These are phyloP conservation scores for Botrytis hyacinthi DNA, from an alignment of 2,329 filamentous ascomycete species.

Conservation along the genomic window DNA sequence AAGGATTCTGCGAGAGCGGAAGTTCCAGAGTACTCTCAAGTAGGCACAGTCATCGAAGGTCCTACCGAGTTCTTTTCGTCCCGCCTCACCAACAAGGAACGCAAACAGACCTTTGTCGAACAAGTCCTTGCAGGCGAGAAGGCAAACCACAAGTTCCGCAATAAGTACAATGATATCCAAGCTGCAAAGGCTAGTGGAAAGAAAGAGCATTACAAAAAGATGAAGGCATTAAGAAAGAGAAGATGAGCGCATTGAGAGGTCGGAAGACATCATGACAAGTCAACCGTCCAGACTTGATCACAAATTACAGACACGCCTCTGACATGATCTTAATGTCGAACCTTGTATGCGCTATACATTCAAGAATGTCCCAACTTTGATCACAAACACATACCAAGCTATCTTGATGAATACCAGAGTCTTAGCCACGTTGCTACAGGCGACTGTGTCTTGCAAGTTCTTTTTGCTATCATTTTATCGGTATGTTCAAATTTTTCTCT, in stretches of 20 bases:
- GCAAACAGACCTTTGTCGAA: conserved; percentile 82
- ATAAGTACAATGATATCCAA: conserved; percentile 85
- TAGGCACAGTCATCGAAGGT: conserved; percentile 85
- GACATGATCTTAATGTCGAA: neutral
- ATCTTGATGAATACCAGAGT: neutral
- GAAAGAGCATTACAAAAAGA: conserved; percentile 82
- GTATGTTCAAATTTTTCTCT: conserved; percentile 10
- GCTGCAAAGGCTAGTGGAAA: conserved; percentile 79
- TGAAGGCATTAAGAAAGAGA: conserved; percentile 50
- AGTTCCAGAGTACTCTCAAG: conserved; percentile 76
- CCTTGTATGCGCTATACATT: neutral
- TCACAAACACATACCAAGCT: neutral
- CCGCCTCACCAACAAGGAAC: conserved; percentile 80
- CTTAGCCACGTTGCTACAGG: neutral
- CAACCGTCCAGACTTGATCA: neutral
- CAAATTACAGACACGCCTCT: neutral
- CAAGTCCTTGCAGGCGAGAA: conserved; percentile 72
- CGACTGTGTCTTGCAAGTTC: neutral
- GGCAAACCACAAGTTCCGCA: conserved; percentile 70
- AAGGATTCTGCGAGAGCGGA: conserved; percentile 70
- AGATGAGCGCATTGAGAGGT: conserved; percentile 15
- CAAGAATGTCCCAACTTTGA: neutral
- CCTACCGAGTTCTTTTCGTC: conserved; percentile 83
- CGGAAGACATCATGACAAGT: conserved; percentile 1
- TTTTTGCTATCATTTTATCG: conserved; percentile 1